A percentile compares a stretch with the other conserved stretches of the same genome.
phyloP scores from a whole-genome alignment of 1,284 basidiomycete species.

The Phellopilus nigrolimitatus region DNA sequence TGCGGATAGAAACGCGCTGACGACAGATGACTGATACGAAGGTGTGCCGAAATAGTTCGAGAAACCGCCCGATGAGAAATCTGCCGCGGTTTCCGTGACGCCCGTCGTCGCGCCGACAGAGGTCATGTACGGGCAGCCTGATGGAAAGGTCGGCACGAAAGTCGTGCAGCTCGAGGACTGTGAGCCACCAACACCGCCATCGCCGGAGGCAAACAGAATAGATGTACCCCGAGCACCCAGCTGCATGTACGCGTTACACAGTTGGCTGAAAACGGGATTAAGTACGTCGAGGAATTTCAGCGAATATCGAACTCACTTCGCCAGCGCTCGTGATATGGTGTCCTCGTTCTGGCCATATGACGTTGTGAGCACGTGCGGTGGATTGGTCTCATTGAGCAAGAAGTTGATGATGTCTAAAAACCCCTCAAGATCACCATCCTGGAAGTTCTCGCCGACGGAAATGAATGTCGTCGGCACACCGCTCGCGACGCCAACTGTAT shows the following conservation, averaged over 20 bases:
- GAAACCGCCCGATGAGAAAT: slow-evolving; percentile 40
- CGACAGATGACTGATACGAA: slow-evolving; percentile 32
- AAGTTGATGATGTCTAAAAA: too few relatives aligned
- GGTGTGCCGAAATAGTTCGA: slow-evolving; percentile 34
- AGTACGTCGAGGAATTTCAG: not conserved
- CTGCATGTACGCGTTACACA: slow-evolving; percentile 33
- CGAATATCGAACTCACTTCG: slow-evolving; percentile 23
- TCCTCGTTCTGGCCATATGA: slow-evolving; percentile 28
- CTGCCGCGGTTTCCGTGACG: slow-evolving; percentile 29
- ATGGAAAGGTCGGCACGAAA: slow-evolving; percentile 34
- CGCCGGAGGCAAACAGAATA: too few relatives aligned
- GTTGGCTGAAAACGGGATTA: slow-evolving; percentile 25
- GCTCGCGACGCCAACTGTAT: slow-evolving; percentile 30
- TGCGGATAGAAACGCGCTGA: slow-evolving; percentile 28
- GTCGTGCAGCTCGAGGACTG: too few relatives aligned
- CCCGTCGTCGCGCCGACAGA: slow-evolving; percentile 31
- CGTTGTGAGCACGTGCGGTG: slow-evolving; percentile 30
- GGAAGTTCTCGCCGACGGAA: slow-evolving; percentile 22
- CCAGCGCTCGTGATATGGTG: slow-evolving; percentile 25
- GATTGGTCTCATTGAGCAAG: too few relatives aligned
- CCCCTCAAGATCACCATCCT: slow-evolving; percentile 22
- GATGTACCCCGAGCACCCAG: too few relatives aligned
- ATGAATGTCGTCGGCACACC: slow-evolving; percentile 25
- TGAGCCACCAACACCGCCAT: too few relatives aligned
- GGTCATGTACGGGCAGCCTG: slow-evolving; percentile 25